Percentiles rank a stretch among this genome's conserved stretches.
phyloP scores from a whole-genome alignment of 345 rosid species.

The Melaleuca alternifolia region DNA sequence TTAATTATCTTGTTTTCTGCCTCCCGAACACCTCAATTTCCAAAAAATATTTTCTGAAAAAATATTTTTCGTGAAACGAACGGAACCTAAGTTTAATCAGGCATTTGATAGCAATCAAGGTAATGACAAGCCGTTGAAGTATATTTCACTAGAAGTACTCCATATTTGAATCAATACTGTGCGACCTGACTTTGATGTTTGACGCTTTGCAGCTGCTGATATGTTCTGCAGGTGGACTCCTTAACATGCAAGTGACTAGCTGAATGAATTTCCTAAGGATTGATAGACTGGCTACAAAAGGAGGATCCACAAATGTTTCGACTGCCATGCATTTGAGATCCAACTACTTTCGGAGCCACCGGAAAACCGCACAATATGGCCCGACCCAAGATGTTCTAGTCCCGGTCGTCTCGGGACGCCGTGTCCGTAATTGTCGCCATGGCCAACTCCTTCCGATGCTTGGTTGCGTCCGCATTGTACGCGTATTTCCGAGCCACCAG shows the following conservation, averaged over 20 bases:
- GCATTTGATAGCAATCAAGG: not conserved
- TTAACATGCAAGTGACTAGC: not conserved
- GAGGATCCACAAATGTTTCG: not conserved
- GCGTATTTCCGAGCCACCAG: constrained; percentile 36
- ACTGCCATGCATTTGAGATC: not conserved
- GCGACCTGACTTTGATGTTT: not conserved
- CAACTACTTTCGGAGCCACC: not conserved
- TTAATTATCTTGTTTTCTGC: no score
- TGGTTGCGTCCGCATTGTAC: constrained; percentile 36
- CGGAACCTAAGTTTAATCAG: not conserved
- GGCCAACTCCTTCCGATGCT: not conserved
- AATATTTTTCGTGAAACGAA: no score
- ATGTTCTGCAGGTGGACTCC: not conserved
- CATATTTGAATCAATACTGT: not conserved
- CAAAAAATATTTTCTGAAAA: no score
- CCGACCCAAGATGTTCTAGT: not conserved
- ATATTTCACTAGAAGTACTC: not conserved
- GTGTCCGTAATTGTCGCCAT: not conserved
- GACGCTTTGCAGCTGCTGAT: not conserved
- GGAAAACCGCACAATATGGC: not conserved
- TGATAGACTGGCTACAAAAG: not conserved
- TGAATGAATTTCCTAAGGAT: not conserved
- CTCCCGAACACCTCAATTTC: no score
- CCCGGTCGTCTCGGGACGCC: not conserved
- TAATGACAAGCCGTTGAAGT: not conserved